Conservation (phyloP, 169 alveolate genomes). For the Babesia ovata region DNA sequence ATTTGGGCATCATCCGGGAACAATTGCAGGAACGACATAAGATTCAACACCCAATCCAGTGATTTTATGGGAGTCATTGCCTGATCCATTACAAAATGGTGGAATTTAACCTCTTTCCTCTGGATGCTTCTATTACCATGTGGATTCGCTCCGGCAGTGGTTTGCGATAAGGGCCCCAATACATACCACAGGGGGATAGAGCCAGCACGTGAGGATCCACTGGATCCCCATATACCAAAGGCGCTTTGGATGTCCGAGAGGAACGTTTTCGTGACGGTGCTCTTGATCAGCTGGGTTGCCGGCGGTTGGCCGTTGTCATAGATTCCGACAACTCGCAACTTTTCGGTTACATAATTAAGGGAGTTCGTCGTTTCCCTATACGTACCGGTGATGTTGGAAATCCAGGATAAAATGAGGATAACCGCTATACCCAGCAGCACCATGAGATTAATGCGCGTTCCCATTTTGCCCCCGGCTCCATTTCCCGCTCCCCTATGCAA, state of each 20-base stretch:
- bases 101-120: neutral
- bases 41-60: conserved; percentile 3
- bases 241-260: neutral
- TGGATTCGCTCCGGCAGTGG: neutral
- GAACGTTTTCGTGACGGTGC: conserved; percentile 1
- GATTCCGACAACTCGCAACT: conserved; percentile 10
- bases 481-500: neutral
- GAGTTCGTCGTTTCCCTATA: conserved; percentile 1
- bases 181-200: neutral
- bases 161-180: neutral
- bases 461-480: conserved; percentile 5
- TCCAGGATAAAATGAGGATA: conserved; percentile 11
- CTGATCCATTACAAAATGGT: neutral
- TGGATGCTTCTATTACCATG: neutral
- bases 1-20: conserved; percentile 5
- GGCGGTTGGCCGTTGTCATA: conserved; percentile 7
- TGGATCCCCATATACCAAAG: neutral
- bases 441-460: conserved; percentile 9
- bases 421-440: conserved; percentile 11
- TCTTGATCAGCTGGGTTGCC: neutral
- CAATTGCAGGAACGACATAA: neutral
- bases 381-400: conserved; percentile 1
- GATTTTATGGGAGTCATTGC: neutral
- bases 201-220: neutral
- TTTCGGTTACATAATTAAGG: neutral